Evolutionary conservation across 495 filamentous ascomycete species (phyloP).

Genomic region (Letharia lupina): DNA sequence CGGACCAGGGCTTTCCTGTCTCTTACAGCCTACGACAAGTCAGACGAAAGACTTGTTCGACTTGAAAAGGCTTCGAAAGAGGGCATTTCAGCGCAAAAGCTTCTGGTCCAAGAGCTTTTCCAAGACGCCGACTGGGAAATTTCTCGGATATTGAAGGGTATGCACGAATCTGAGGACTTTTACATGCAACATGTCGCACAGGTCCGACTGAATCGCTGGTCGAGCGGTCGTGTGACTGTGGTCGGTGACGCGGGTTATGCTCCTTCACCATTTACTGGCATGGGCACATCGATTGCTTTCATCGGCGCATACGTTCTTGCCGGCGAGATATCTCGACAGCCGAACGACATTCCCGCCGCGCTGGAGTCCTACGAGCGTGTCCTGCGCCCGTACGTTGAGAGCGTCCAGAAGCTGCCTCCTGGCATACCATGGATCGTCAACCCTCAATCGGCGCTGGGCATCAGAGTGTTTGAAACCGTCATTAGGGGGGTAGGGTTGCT

Average conservation of each 20-base stretch:
- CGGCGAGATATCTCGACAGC: conserved; percentile 37
- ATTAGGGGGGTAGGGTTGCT: conserved; percentile 1
- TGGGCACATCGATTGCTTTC: conserved; percentile 41
- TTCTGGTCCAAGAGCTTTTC: conserved; percentile 25
- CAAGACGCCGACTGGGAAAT: conserved; percentile 40
- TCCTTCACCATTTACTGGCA: conserved; percentile 39
- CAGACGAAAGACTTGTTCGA: conserved; percentile 11
- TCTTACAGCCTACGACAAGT: conserved; percentile 6
- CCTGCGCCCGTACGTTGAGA: conserved; percentile 29
- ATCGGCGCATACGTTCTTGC: conserved; percentile 47
- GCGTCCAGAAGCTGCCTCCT: conserved; percentile 26
- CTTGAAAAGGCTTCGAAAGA: conserved; percentile 10
- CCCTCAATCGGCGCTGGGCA: conserved; percentile 1
- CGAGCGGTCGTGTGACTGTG: conserved; percentile 38
- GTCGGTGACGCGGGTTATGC: conserved; percentile 52
- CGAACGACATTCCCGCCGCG: conserved; percentile 21
- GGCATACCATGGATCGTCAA: conserved; percentile 9
- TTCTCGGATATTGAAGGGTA: conserved; percentile 32
- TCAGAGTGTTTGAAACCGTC: conserved; percentile 7
- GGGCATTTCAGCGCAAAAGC: neutral
- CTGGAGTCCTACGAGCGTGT: conserved; percentile 27
- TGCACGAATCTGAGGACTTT: conserved; percentile 40
- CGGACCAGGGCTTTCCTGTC: conserved; percentile 34
- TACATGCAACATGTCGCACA: conserved; percentile 36
- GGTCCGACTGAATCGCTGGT: conserved; percentile 39